Conservation (phyloP, 2,329 filamentous ascomycete genomes). For the Juglanconis juglandina region DNA sequence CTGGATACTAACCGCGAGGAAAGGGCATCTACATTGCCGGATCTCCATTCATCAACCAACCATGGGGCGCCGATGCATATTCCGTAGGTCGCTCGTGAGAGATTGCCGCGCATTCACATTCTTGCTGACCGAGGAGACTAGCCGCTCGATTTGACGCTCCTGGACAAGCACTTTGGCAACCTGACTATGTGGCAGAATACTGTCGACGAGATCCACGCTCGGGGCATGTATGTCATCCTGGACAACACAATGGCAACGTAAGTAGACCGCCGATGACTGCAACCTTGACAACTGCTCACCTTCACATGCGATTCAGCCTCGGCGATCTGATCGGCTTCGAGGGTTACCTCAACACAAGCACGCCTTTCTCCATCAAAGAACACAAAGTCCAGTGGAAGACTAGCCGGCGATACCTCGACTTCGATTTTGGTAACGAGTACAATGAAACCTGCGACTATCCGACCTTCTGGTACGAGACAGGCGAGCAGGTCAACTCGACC, state of each 20-base stretch:
- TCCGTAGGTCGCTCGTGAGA: slow-evolving; percentile 32
- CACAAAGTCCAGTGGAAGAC: slow-evolving; percentile 56
- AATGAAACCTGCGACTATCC: slow-evolving; percentile 54
- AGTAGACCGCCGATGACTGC: slow-evolving; percentile 1
- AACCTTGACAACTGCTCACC: background rate
- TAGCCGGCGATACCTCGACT: slow-evolving; percentile 53
- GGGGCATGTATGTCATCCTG: slow-evolving; percentile 63
- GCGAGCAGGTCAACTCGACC: slow-evolving; percentile 44
- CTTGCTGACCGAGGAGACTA: slow-evolving; percentile 15
- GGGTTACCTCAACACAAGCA: slow-evolving; percentile 54
- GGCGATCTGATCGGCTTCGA: slow-evolving; percentile 61
- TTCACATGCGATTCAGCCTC: slow-evolving; percentile 33
- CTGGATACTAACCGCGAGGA: background rate
- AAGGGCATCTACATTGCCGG: slow-evolving; percentile 59
- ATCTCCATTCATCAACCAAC: slow-evolving; percentile 61
- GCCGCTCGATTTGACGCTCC: slow-evolving; percentile 58
- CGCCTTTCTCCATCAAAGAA: slow-evolving; percentile 52
- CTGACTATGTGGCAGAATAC: slow-evolving; percentile 55
- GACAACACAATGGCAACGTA: slow-evolving; percentile 62
- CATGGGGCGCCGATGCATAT: slow-evolving; percentile 62
- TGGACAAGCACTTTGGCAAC: slow-evolving; percentile 60
- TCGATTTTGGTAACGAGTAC: slow-evolving; percentile 49
- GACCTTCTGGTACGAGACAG: slow-evolving; percentile 58
- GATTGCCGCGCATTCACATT: background rate
- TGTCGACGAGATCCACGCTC: slow-evolving; percentile 57